phyloP scores from a whole-genome alignment of 2,329 filamentous ascomycete species.

The Claviceps monticola region DNA sequence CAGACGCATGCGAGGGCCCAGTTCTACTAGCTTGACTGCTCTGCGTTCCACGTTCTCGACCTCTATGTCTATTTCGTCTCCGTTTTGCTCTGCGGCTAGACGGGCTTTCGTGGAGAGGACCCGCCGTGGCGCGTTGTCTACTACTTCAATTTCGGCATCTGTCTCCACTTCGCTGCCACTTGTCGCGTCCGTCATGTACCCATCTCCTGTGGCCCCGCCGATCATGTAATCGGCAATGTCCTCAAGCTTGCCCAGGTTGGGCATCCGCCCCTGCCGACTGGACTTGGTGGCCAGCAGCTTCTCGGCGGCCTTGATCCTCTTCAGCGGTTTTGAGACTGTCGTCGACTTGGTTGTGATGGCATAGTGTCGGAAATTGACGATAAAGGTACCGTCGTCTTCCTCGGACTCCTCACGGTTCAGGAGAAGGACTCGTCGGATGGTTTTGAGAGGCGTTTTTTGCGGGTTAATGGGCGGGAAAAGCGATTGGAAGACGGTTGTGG shows the following conservation, averaged over 20 bases:
- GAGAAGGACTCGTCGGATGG: slow-evolving; percentile 83
- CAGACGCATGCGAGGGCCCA: slow-evolving; percentile 80
- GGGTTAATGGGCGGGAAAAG: slow-evolving; percentile 94
- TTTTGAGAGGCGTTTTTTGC: slow-evolving; percentile 73
- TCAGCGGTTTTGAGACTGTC: slow-evolving; percentile 70
- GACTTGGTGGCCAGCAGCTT: slow-evolving; percentile 51
- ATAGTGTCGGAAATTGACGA: slow-evolving; percentile 83
- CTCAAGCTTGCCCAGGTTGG: slow-evolving; percentile 79
- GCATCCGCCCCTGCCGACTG: slow-evolving; percentile 54
- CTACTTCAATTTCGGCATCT: slow-evolving; percentile 87
- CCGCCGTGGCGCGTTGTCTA: slow-evolving; percentile 47
- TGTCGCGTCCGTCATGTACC: slow-evolving; percentile 73
- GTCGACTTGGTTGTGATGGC: slow-evolving; percentile 84
- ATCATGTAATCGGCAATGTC: slow-evolving; percentile 94
- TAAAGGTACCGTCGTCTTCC: slow-evolving; percentile 54
- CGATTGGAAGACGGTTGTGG: slow-evolving; percentile 89
- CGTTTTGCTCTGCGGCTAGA: slow-evolving; percentile 24
- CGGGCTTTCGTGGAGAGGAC: slow-evolving; percentile 41
- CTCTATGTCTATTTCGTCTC: slow-evolving; percentile 31
- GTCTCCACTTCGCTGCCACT: slow-evolving; percentile 89
- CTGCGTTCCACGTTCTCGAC: slow-evolving; percentile 60
- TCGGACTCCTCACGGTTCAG: slow-evolving; percentile 62
- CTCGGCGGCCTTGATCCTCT: slow-evolving; percentile 74
- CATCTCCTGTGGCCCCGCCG: slow-evolving; percentile 57
- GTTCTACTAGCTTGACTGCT: slow-evolving; percentile 80